phyloP scores from a whole-genome alignment of 2,329 filamentous ascomycete species.

The Escovopsis sp. region DNA sequence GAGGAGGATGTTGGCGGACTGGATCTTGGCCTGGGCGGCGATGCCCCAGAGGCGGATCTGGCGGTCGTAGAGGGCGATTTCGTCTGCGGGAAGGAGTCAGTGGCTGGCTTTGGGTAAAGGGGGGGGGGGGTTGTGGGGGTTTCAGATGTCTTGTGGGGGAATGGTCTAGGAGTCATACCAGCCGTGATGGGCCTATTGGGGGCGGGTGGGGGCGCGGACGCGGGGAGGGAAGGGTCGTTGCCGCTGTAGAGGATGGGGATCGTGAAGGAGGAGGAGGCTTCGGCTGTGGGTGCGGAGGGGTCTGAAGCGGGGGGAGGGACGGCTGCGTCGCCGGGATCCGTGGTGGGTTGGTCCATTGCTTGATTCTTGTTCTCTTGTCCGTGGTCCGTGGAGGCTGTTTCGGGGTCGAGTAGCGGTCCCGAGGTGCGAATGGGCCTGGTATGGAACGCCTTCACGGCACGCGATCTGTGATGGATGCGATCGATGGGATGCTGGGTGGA shows the following conservation, averaged over 20 bases:
- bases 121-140: not conserved
- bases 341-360: too few species aligned
- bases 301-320: slow-evolving; percentile 12
- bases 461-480: too few species aligned
- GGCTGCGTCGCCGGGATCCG: too few species aligned
- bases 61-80: slow-evolving; percentile 92
- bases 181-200: slow-evolving; percentile 18
- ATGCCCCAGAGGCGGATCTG: slow-evolving; percentile 97
- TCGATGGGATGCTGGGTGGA: too few species aligned
- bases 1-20: slow-evolving; percentile 76
- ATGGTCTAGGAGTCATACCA: slow-evolving; percentile 10
- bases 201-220: slow-evolving; percentile 6
- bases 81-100: slow-evolving; percentile 41
- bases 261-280: slow-evolving; percentile 14
- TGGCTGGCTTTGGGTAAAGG: slow-evolving; percentile 1
- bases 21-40: slow-evolving; percentile 83
- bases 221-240: slow-evolving; percentile 6
- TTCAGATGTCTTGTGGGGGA: too few species aligned
- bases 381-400: too few species aligned
- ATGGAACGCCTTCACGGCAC: too few species aligned
- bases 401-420: too few species aligned
- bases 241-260: slow-evolving; percentile 19
- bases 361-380: too few species aligned
- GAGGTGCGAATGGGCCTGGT: too few species aligned
- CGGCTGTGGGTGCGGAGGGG: slow-evolving; percentile 11